Base-by-base conservation (phyloP, 2,329 filamentous ascomycete species). In the Ophiostoma novo-ulmi region DNA sequence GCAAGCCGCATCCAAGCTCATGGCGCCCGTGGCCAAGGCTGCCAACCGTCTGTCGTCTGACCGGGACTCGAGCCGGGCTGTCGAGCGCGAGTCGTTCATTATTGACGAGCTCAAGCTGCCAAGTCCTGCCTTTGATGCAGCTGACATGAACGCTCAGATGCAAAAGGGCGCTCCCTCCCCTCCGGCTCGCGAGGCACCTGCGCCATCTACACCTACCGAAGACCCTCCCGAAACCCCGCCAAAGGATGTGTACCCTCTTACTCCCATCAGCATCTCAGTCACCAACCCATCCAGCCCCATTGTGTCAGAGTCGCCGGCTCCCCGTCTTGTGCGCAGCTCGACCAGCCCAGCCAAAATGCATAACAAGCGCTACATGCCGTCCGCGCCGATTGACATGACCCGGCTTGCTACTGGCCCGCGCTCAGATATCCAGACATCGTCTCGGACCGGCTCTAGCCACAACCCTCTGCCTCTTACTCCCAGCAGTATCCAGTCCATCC, bases 1-100 rank as follows among this genome's bases (percentile, higher is more conserved):
- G 69, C 78, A 80, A 31, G 70, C 72, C 3, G 72, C 72, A 3
- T 75, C 77, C 10, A 81, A 78, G 71, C 71, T 76, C n/a, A 73
- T 72, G 13, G 74, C 75, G 3, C 71, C 75, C 31, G 67, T 72
- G 1, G 77, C 79, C 22, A 77, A 76, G 71, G 58, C 58, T 63
- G 58, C 58, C 26, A 63, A 70, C 11, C 70, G 64, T 22, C 72
- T 41, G 20, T 69, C 58, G 14, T 31, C 58, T 14, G 72, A 64
- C 26, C 68, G 22, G n/a, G 69, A 66, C 6, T n/a, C 70, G 0
- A 22, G 52, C 39, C 68, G 44, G 6, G 48, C 26, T 14, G 10
- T 71, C 4, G 36, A 64, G n/a, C 52, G 61, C 8, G 71, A 72
- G 17, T 71, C 72, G 0, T 70, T 71, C n/a, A 58, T 69, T 20